These are phyloP conservation scores for Trypanosoma avium DNA, from an alignment of 208 protist species.

Conservation along the genomic window DNA sequence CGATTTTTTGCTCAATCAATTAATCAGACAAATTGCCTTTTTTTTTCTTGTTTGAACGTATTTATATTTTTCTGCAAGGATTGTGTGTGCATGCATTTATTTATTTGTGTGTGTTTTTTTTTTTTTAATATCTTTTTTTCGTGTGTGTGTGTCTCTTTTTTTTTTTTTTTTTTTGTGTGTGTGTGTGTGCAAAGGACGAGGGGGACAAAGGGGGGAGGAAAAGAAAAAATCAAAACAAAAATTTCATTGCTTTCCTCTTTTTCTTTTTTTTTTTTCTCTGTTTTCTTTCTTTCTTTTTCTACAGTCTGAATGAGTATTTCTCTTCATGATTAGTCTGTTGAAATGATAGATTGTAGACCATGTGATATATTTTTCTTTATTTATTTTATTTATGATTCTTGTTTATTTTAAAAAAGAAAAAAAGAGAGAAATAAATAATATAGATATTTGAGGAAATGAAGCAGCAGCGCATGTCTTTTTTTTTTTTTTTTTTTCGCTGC, in stretches of 20 bases:
- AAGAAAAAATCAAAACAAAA: too few relatives aligned
- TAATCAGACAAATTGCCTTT: too few relatives aligned
- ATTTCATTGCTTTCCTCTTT: slow-evolving; percentile 11
- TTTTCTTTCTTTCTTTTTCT: slow-evolving; percentile 6
- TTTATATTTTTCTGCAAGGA: not conserved
- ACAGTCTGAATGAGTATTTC: too few relatives aligned
- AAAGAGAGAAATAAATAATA: not conserved
- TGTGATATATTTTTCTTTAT: too few relatives aligned
- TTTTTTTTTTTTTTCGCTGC: slow-evolving; percentile 21
- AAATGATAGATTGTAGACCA: too few relatives aligned
- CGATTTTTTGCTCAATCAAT: too few relatives aligned
- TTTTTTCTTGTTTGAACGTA: too few relatives aligned
- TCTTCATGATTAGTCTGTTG: too few relatives aligned
- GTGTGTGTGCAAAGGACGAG: not conserved
- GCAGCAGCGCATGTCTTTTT: not conserved
- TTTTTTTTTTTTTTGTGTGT: slow-evolving; percentile 6
- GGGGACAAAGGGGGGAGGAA: too few relatives aligned
- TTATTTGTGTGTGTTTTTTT: slow-evolving; percentile 12
- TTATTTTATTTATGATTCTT: slow-evolving; percentile 11
- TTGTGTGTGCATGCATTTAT: slow-evolving; percentile 6
- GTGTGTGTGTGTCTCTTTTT: slow-evolving; percentile 1
- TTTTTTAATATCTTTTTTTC: slow-evolving; percentile 20
- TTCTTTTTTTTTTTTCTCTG: slow-evolving; percentile 18
- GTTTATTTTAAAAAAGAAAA: not conserved
- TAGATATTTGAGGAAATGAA: slow-evolving; percentile 3